Evolutionary conservation across 2,329 filamentous ascomycete genomes (phyloP), one percentile per base, ranked within the genome.

Genomic region (Colletotrichum sojae): DNA sequence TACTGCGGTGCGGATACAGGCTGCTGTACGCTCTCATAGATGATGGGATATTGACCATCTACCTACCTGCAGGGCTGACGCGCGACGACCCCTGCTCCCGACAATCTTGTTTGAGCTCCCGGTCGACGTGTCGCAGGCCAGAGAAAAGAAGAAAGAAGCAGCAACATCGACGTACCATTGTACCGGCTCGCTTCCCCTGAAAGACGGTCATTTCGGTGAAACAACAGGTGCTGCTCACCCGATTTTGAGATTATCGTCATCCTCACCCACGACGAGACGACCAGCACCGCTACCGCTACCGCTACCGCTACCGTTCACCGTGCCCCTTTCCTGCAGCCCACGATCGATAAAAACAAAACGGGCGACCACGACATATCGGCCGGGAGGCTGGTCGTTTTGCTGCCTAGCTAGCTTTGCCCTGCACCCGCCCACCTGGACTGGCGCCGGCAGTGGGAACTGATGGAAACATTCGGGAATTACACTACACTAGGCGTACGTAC

Each of bases 171-270:
- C 49, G 40, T 51, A 36, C 31, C 45, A 27, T 13, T 31, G 40
- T 40, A 22, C 31, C 45, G 46, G 18, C 27, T 18, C 39, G 56
- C 61, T 49, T 53, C 8, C 16, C 43, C 55, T 40, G 49, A 22
- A 52, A 43, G 54, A 46, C 54, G 46, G 25, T 36, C 36, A 61
- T 66, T 60, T 52, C 45, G 49, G 62, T 61, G 66, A 66, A 69
- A 69, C 66, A 69, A 69, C 66, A 59, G 40, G 51, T 69, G 55
- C 49, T 59, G 5, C 51, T 61, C 36, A 40, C 55, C 62, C 66
- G 62, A 56, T 46, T 46, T 56, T 56, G 56, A 57, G 62, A 60
- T 52, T 61, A 31, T 67, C 45, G 62, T 52, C 43, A 18, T 56
- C 20, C 36, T 53, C 45, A 13, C 18, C 15, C 36, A 20, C 22